Percentiles rank a stretch among this genome's conserved stretches.
Evolutionary conservation across 2,329 filamentous ascomycete species (phyloP).

Genomic region (Chaetothyriales sp.): DNA sequence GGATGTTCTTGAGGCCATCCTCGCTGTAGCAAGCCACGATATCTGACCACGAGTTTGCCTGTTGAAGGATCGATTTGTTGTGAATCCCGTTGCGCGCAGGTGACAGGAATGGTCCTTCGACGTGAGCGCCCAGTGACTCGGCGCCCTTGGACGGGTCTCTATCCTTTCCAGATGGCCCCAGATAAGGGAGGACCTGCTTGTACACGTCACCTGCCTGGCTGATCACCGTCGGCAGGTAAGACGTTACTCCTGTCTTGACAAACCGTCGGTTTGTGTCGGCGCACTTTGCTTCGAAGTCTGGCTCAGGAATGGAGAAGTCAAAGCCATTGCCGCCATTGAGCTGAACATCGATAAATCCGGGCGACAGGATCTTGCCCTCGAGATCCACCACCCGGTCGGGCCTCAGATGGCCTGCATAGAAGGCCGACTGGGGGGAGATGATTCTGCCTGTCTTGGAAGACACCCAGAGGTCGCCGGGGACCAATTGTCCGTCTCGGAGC

Average conservation of each 20-base stretch:
- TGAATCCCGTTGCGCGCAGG: slow-evolving; percentile 78
- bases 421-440: slow-evolving; percentile 49
- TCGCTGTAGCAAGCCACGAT: slow-evolving; percentile 42
- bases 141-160: slow-evolving; percentile 53
- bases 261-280: slow-evolving; percentile 55
- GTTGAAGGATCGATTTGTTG: slow-evolving; percentile 54
- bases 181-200: slow-evolving; percentile 54
- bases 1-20: slow-evolving; percentile 51
- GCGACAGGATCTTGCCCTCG: slow-evolving; percentile 65
- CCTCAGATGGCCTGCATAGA: slow-evolving; percentile 32
- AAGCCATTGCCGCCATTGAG: slow-evolving; percentile 87
- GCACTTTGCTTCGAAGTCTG: slow-evolving; percentile 58
- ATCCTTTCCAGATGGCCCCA: slow-evolving; percentile 52
- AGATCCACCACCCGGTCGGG: slow-evolving; percentile 68
- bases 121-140: slow-evolving; percentile 78
- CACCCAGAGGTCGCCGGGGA: slow-evolving; percentile 76
- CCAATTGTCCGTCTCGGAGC: slow-evolving; percentile 50
- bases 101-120: slow-evolving; percentile 78
- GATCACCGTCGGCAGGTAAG: slow-evolving; percentile 71
- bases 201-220: slow-evolving; percentile 72
- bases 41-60: slow-evolving; percentile 46
- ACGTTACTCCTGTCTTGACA: slow-evolving; percentile 68
- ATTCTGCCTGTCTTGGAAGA: slow-evolving; percentile 70
- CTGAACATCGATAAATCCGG: slow-evolving; percentile 80
- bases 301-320: slow-evolving; percentile 64